Conservation (phyloP, 202 grass and related monocot genomes). For the Cymbopogon flexuosus region DNA sequence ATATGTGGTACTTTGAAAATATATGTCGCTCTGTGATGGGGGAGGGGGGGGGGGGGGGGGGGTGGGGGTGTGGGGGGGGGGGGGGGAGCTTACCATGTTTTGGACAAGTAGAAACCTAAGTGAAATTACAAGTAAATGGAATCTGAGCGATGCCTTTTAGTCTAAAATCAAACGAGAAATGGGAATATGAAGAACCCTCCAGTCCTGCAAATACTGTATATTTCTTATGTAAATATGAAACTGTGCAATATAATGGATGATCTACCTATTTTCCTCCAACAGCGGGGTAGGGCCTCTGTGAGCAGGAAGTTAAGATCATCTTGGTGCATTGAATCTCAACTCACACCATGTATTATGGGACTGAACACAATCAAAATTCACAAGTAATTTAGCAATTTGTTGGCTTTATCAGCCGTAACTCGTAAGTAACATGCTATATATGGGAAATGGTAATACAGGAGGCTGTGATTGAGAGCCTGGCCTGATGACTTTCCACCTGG, state of each 20-base stretch:
- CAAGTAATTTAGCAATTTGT: neutral
- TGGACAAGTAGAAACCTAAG: neutral
- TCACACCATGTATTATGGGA: neutral
- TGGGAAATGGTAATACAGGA: conserved; percentile 5
- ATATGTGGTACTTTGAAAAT: neutral
- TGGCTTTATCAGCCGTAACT: neutral
- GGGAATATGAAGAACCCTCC: neutral
- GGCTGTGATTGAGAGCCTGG: neutral
- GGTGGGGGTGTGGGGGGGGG: too few species aligned
- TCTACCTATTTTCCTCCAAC: neutral
- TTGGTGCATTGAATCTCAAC: neutral
- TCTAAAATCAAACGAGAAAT: neutral
- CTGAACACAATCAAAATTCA: neutral
- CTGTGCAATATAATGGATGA: neutral
- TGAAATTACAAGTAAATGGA: conserved; percentile 1
- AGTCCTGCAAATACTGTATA: neutral
- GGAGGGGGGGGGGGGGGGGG: too few species aligned
- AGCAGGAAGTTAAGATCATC: neutral
- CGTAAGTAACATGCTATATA: neutral
- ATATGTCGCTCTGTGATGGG: too few species aligned
- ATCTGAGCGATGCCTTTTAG: neutral
- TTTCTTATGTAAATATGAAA: neutral
- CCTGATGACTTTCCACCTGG: neutral
- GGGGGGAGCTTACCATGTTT: neutral
- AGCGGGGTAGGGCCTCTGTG: neutral